phyloP scores from a whole-genome alignment of 1,284 basidiomycete species.

The Moesziomyces parantarcticus region DNA sequence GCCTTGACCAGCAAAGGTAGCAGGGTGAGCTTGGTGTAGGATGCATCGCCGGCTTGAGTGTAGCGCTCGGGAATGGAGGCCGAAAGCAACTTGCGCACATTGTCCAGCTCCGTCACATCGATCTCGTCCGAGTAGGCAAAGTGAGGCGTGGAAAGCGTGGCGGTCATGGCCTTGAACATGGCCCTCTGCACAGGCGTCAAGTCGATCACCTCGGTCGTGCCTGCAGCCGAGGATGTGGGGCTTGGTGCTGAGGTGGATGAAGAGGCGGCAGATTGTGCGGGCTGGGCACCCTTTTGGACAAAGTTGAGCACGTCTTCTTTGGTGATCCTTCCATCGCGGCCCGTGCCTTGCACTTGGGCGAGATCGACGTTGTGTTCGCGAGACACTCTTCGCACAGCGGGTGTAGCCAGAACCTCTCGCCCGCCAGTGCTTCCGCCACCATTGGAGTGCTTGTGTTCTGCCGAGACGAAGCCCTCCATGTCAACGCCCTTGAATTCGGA shows the following conservation, averaged over 20 bases:
- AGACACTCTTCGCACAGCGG: constrained; percentile 82
- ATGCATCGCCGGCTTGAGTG: constrained; percentile 21
- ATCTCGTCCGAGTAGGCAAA: constrained; percentile 79
- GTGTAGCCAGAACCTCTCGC: constrained; percentile 72
- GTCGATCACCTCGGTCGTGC: constrained; percentile 33
- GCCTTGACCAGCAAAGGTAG: constrained; percentile 88
- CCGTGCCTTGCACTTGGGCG: constrained; percentile 75
- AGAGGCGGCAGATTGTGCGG: background rate
- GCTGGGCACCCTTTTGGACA: constrained; percentile 12
- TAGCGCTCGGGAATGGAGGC: constrained; percentile 74
- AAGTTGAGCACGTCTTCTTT: constrained; percentile 74
- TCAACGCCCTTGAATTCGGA: constrained; percentile 21
- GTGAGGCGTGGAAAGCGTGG: constrained; percentile 74
- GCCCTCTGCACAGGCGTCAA: constrained; percentile 62
- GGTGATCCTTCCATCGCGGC: constrained; percentile 80
- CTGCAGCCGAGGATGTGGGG: background rate
- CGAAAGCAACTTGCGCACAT: constrained; percentile 78
- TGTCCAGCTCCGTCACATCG: constrained; percentile 81
- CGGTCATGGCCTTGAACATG: constrained; percentile 68
- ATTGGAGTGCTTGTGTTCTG: constrained; percentile 24
- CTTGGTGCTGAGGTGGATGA: background rate
- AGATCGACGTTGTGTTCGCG: constrained; percentile 75
- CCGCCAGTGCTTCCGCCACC: constrained; percentile 13
- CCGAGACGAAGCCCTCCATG: constrained; percentile 39
- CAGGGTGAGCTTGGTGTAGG: constrained; percentile 76